A percentile compares a stretch with the other conserved stretches of the same genome.
phyloP scores from a whole-genome alignment of 768 basidiomycete species.

The Lepiota subincarnata region DNA sequence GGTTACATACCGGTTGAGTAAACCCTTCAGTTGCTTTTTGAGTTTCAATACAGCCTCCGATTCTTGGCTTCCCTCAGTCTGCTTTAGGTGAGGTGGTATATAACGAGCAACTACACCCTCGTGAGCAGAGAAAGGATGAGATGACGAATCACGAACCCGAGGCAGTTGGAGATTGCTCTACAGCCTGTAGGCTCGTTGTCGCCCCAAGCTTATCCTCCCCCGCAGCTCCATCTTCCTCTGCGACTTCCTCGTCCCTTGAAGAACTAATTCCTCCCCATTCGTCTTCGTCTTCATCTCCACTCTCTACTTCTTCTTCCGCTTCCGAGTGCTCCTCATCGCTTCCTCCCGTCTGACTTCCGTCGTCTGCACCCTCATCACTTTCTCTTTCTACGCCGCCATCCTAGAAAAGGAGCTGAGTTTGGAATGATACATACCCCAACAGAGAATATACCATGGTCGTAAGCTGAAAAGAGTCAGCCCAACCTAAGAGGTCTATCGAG shows the following conservation, averaged over 20 bases:
- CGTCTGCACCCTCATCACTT: conserved; percentile 18
- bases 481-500: conserved; percentile 50
- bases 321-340: conserved; percentile 5
- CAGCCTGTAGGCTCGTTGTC: neutral
- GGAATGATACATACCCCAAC: conserved; percentile 6
- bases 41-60: conserved; percentile 51
- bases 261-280: conserved; percentile 32
- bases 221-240: conserved; percentile 15
- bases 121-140: neutral
- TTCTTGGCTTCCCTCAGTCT: conserved; percentile 22
- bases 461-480: conserved; percentile 35
- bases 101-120: conserved; percentile 44
- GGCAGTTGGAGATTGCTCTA: neutral
- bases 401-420: neutral
- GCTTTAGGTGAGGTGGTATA: conserved; percentile 78
- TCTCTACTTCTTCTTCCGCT: conserved; percentile 22
- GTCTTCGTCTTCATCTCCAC: conserved; percentile 22
- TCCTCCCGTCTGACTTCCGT: neutral
- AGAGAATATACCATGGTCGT: conserved; percentile 9
- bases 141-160: conserved; percentile 8
- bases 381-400: conserved; percentile 19
- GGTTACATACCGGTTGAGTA: conserved; percentile 70
- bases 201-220: conserved; percentile 17
- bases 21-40: conserved; percentile 74
- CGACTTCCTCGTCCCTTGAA: neutral